Evolutionary conservation across 2,329 filamentous ascomycete genomes (phyloP).

Genomic region (Elsinoe ampelina): DNA sequence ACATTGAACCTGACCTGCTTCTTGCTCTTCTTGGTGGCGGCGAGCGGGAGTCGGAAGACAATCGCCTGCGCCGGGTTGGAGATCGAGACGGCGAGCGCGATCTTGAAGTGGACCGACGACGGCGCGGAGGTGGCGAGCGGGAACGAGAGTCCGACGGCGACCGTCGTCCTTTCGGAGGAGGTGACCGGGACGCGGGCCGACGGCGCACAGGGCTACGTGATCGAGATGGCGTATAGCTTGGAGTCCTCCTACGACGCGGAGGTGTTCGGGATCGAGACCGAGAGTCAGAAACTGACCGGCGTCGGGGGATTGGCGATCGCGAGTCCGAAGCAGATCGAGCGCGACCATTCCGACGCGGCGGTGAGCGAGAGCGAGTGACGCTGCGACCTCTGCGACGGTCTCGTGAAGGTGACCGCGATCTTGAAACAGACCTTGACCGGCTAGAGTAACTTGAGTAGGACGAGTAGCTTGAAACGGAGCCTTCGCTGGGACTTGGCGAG

Average conservation of each 20-base stretch:
- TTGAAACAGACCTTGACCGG: constrained; percentile 24
- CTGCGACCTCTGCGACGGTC: constrained; percentile 19
- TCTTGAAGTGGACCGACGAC: constrained; percentile 12
- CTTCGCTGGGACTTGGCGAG: constrained; percentile 49
- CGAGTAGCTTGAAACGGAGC: constrained; percentile 65
- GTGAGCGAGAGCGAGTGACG: constrained; percentile 24
- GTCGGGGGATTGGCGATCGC: constrained; percentile 10
- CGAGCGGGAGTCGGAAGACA: constrained; percentile 14
- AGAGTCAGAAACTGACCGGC: constrained; percentile 11
- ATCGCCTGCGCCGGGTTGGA: constrained; percentile 12
- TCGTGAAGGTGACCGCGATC: constrained; percentile 23
- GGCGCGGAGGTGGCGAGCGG: constrained; percentile 13
- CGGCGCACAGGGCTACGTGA: constrained; percentile 13
- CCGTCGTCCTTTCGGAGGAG: constrained; percentile 22
- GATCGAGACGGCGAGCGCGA: constrained; percentile 14
- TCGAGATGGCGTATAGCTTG: constrained; percentile 10
- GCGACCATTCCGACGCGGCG: constrained; percentile 19
- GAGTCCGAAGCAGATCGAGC: constrained; percentile 14
- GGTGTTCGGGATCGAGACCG: constrained; percentile 14
- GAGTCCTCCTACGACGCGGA: constrained; percentile 11
- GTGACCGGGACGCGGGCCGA: constrained; percentile 12
- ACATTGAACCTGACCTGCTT: constrained; percentile 18
- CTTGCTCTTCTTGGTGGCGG: constrained; percentile 14
- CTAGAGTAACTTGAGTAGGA: constrained; percentile 64
- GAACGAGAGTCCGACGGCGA: constrained; percentile 12